Evolutionary conservation across 73 alveolate genomes (phyloP).

Genomic region (Stentor coeruleus): DNA sequence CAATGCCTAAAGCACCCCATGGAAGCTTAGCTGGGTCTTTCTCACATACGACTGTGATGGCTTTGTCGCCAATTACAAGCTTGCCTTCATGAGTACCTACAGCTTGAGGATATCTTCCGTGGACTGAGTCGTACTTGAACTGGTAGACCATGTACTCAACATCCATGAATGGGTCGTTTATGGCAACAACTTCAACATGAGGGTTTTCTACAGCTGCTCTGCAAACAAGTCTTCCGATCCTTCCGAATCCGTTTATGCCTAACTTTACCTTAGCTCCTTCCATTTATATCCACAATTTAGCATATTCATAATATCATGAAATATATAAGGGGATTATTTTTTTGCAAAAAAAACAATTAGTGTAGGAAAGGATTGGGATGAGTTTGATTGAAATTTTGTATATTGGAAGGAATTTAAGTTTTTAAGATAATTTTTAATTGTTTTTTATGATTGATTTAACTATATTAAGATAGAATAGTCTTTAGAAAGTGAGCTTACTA

Average conservation of each 20-base stretch:
- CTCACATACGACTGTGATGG: slow-evolving; percentile 64
- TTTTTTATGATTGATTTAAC: no score
- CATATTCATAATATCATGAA: no score
- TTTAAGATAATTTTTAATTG: no score
- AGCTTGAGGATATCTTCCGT: slow-evolving; percentile 46
- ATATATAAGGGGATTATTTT: no score
- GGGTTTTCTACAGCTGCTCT: slow-evolving; percentile 76
- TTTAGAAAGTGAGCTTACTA: no score
- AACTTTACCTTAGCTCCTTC: no score
- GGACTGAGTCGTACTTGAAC: slow-evolving; percentile 77
- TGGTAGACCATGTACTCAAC: slow-evolving; percentile 63
- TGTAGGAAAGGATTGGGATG: no score
- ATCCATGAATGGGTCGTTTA: slow-evolving; percentile 60
- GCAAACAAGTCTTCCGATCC: slow-evolving; percentile 91
- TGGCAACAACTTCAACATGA: slow-evolving; percentile 48
- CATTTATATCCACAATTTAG: no score
- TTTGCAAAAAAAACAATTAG: no score
- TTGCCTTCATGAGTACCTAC: slow-evolving; percentile 83
- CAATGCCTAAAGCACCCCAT: slow-evolving; percentile 85
- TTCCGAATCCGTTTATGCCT: slow-evolving; percentile 95
- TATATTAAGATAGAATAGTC: no score
- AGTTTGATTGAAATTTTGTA: no score
- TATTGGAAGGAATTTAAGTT: no score
- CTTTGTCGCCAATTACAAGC: slow-evolving; percentile 80
- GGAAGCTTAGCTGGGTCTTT: slow-evolving; percentile 68